Base-by-base conservation (phyloP, 805 yeast species). In the Wickerhamomyces sydowiorum region DNA sequence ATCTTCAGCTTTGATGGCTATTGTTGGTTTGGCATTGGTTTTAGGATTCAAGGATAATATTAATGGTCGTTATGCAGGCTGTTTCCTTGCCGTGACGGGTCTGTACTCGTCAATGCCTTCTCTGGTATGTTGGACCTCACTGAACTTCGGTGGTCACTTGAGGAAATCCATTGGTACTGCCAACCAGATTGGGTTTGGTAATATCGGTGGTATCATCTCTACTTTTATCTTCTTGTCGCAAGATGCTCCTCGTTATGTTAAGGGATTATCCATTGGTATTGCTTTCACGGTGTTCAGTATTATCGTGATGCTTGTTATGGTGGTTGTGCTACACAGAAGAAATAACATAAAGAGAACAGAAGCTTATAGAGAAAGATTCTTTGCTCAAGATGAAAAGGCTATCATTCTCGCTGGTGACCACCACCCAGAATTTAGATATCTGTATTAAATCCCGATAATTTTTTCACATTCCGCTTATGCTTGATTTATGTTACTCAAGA, bases 341-440 rank as follows among this genome's bases (percentile, higher is more conserved):
- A 70, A 68, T 47, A 65, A 57, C 38, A 45, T 52, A 41, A 72
- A 72, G 52, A 58, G 64, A 45, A 47, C 57, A 3, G 56, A 53
- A 21, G 48, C 50, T 5, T 65, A 65, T 37, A 60, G 54, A 32
- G 54, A 62, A 27, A 52, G 50, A 27, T 67, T 62, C 46, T 58
- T 56, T 34, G 50, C 51, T n/a, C 48, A 52, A 40, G 59, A 53
- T 17, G 62, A 61, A 20, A 53, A 52, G 42, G 64, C 64, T 35
- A 57, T 65, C 34, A 61, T 62, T 19, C 56, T 61, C 31, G 57
- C 61, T 38, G 69, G 70, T 54, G 72, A 66, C 41, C 45, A 50
- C 37, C 69, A 69, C 48, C 78, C 78, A 27, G 62, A 66, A 30
- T 70, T 72, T 52, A 65, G 59, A 53, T 74, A 73, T 58, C 53